These are phyloP conservation scores for Atkinsonella hypoxylon DNA, from an alignment of 2,329 filamentous ascomycete species.

Conservation along the genomic window DNA sequence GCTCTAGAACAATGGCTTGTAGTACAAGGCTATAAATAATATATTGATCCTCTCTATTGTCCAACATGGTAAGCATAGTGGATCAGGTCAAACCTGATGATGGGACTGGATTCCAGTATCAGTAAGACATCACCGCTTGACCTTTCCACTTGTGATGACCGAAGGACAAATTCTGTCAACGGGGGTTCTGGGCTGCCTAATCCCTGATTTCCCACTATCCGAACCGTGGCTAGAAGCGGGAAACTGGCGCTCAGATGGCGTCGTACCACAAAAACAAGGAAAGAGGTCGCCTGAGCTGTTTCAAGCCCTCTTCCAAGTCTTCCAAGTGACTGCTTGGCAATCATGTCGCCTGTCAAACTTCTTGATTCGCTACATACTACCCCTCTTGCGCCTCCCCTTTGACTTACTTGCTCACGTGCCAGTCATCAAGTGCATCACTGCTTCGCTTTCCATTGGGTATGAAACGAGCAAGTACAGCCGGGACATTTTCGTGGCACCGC, in stretches of 20 bases:
- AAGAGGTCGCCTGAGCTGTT: slow-evolving; percentile 1
- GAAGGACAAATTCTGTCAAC: neutral
- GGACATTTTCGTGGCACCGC: neutral
- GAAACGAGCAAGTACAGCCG: neutral
- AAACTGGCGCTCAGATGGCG: neutral
- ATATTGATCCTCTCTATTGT: no score
- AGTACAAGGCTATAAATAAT: no score
- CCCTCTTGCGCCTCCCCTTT: neutral
- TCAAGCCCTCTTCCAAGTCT: neutral
- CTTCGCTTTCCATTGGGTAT: neutral
- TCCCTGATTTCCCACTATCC: neutral
- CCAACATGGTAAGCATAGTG: no score
- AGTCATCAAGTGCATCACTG: neutral
- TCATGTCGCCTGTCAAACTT: neutral
- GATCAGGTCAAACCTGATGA: no score
- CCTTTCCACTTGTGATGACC: neutral
- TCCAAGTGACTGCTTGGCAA: no score
- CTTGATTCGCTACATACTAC: neutral
- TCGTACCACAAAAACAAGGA: neutral
- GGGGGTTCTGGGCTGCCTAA: neutral
- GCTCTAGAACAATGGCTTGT: no score
- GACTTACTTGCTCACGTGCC: neutral
- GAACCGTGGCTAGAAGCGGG: neutral
- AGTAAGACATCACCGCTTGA: neutral
- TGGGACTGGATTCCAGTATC: neutral